Evolutionary conservation across 2,329 filamentous ascomycete genomes (phyloP).

Genomic region (Penicillium sp.): DNA sequence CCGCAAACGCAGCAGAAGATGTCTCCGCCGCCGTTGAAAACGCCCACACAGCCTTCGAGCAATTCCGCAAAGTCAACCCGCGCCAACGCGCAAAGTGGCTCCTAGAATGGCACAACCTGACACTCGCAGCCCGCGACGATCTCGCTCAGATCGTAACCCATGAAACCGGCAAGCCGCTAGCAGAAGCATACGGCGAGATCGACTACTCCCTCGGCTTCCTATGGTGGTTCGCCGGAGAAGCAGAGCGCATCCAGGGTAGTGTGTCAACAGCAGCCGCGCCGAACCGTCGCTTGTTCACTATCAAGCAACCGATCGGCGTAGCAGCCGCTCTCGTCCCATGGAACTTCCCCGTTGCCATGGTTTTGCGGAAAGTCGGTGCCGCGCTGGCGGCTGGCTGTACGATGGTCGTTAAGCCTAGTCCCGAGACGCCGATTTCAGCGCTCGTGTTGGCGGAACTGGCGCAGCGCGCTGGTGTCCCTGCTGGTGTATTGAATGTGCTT

Average conservation of each 20-base stretch:
- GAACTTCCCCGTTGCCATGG: slow-evolving; percentile 70
- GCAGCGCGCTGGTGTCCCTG: slow-evolving; percentile 56
- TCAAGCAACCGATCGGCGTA: slow-evolving; percentile 74
- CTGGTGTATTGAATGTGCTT: slow-evolving; percentile 61
- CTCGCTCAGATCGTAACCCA: slow-evolving; percentile 63
- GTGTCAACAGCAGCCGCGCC: slow-evolving; percentile 61
- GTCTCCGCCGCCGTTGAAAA: slow-evolving; percentile 61
- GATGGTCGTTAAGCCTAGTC: slow-evolving; percentile 71
- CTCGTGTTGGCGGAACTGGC: slow-evolving; percentile 56
- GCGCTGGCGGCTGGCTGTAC: slow-evolving; percentile 71
- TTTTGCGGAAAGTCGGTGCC: slow-evolving; percentile 66
- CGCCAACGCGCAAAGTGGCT: slow-evolving; percentile 62
- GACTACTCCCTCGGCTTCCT: slow-evolving; percentile 57
- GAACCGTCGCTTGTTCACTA: slow-evolving; percentile 64
- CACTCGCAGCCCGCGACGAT: slow-evolving; percentile 62
- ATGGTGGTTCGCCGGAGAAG: slow-evolving; percentile 62
- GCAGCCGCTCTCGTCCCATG: slow-evolving; percentile 68
- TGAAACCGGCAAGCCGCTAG: slow-evolving; percentile 60
- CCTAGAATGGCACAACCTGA: slow-evolving; percentile 64
- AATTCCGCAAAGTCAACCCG: slow-evolving; percentile 61
- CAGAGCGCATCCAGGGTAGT: slow-evolving; percentile 62
- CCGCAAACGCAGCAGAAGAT: slow-evolving; percentile 56
- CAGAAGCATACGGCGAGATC: slow-evolving; percentile 56
- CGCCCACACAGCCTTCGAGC: slow-evolving; percentile 61
- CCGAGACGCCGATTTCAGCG: slow-evolving; percentile 63